phyloP scores from a whole-genome alignment of 1,139 yeast genomes.

The Geotrichum carabidarum region DNA sequence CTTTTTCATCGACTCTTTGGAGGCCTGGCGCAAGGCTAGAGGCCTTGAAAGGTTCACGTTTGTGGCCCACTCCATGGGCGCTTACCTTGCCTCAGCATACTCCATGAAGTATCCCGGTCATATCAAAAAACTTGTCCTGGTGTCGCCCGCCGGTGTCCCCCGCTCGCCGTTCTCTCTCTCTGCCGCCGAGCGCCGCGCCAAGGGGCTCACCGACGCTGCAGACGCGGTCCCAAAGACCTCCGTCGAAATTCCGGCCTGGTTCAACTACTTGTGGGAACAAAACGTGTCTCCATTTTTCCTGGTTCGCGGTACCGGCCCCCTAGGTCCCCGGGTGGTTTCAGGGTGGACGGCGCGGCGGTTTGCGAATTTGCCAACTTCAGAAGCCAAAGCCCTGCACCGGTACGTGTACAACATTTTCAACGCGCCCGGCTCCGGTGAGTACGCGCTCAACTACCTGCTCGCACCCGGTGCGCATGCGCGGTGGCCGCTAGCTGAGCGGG shows the following conservation, averaged over 20 bases:
- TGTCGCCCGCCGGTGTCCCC: constrained; percentile 86
- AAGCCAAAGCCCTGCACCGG: constrained; percentile 41
- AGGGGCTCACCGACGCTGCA: not conserved
- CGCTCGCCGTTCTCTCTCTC: constrained; percentile 33
- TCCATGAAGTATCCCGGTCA: constrained; percentile 65
- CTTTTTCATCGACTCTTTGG: constrained; percentile 77
- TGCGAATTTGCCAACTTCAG: constrained; percentile 24
- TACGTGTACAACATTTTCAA: constrained; percentile 60
- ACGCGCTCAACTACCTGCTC: constrained; percentile 56
- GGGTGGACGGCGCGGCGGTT: constrained; percentile 32
- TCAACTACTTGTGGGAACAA: constrained; percentile 29
- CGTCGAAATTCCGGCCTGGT: constrained; percentile 19
- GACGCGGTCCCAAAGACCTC: constrained; percentile 1
- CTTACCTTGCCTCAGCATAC: constrained; percentile 75
- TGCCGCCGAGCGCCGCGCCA: constrained; percentile 10
- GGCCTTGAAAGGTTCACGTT: constrained; percentile 53
- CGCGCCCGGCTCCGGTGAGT: constrained; percentile 59
- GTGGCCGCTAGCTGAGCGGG: constrained; percentile 67
- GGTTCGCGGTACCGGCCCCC: constrained; percentile 30
- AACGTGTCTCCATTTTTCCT: constrained; percentile 31
- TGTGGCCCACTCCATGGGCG: constrained; percentile 92
- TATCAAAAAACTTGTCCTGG: constrained; percentile 61
- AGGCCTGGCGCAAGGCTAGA: constrained; percentile 67
- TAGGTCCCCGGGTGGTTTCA: constrained; percentile 32
- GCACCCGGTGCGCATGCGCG: constrained; percentile 73